A percentile compares a stretch with the other conserved stretches of the same genome.
These are phyloP conservation scores for Cyberlindnera subsufficiens DNA, from an alignment of 805 yeast genomes.

Conservation along the genomic window DNA sequence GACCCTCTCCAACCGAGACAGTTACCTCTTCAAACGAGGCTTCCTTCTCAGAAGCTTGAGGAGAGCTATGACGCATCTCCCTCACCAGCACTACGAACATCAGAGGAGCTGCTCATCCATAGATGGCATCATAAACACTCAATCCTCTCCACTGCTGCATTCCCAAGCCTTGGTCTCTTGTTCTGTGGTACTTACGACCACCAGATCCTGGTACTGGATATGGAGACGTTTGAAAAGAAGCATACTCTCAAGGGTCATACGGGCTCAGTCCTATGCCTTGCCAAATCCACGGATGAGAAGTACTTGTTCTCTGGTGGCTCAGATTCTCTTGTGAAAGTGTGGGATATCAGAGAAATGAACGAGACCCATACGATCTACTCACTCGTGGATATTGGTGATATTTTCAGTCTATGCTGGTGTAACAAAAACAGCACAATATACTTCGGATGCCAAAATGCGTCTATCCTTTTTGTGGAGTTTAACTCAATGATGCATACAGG, in stretches of 20 bases:
- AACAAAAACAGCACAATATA: slow-evolving; percentile 54
- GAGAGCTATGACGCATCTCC: background rate
- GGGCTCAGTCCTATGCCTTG: slow-evolving; percentile 70
- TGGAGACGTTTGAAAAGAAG: slow-evolving; percentile 54
- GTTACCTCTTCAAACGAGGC: slow-evolving; percentile 8
- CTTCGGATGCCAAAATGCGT: slow-evolving; percentile 90
- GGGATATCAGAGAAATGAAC: slow-evolving; percentile 51
- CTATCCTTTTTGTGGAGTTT: slow-evolving; percentile 64
- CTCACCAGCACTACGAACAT: background rate
- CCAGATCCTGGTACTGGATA: slow-evolving; percentile 64
- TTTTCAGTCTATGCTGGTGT: slow-evolving; percentile 76
- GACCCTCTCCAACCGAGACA: slow-evolving; percentile 13
- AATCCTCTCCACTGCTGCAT: slow-evolving; percentile 63
- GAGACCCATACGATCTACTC: slow-evolving; percentile 76
- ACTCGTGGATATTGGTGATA: slow-evolving; percentile 85
- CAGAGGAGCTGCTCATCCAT: slow-evolving; percentile 39
- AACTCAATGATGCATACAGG: slow-evolving; percentile 22
- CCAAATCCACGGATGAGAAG: slow-evolving; percentile 46
- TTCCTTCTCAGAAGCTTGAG: slow-evolving; percentile 11
- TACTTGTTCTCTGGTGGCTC: slow-evolving; percentile 80
- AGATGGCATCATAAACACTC: slow-evolving; percentile 73
- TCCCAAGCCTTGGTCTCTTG: slow-evolving; percentile 49
- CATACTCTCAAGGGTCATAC: slow-evolving; percentile 54
- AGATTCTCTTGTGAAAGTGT: slow-evolving; percentile 82
- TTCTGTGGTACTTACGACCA: slow-evolving; percentile 93